Percentiles rank a stretch among this genome's conserved stretches.
phyloP scores from a whole-genome alignment of 371 early-diverging fungal species.

The Dipsacomyces acuminosporus region DNA sequence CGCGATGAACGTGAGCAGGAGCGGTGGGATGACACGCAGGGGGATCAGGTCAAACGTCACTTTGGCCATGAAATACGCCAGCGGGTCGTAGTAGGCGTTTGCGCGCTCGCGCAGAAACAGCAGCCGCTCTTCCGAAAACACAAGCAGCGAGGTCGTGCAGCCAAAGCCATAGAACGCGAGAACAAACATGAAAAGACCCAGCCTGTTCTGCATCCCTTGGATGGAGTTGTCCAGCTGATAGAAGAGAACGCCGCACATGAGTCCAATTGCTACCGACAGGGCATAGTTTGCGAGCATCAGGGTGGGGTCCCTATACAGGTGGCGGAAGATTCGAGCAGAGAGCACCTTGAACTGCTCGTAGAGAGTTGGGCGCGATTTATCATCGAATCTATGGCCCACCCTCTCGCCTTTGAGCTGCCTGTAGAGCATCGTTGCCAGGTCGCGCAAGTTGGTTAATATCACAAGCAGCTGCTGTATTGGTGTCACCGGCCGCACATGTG shows the following conservation, averaged over 20 bases:
- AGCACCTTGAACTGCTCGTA: slow-evolving; percentile 76
- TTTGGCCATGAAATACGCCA: slow-evolving; percentile 44
- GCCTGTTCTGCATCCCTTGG: slow-evolving; percentile 46
- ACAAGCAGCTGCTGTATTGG: slow-evolving; percentile 31
- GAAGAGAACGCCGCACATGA: slow-evolving; percentile 76
- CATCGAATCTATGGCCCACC: slow-evolving; percentile 40
- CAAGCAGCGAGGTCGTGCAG: slow-evolving; percentile 35
- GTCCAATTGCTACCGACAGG: slow-evolving; percentile 64
- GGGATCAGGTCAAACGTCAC: slow-evolving; percentile 49
- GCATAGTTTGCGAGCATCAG: slow-evolving; percentile 79
- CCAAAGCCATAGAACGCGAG: slow-evolving; percentile 43
- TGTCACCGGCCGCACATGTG: slow-evolving; percentile 27
- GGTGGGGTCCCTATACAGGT: slow-evolving; percentile 82
- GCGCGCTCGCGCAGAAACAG: slow-evolving; percentile 42
- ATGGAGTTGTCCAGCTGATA: slow-evolving; percentile 75
- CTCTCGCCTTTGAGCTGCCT: slow-evolving; percentile 19
- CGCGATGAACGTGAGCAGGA: slow-evolving; percentile 75
- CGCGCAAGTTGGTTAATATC: slow-evolving; percentile 29
- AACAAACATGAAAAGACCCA: slow-evolving; percentile 47
- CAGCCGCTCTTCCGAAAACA: slow-evolving; percentile 50
- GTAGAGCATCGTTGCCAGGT: slow-evolving; percentile 14
- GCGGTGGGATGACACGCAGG: slow-evolving; percentile 57
- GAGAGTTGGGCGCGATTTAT: slow-evolving; percentile 55
- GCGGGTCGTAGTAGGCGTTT: slow-evolving; percentile 44
- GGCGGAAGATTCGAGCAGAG: slow-evolving; percentile 76